Percentiles rank a stretch among this genome's conserved stretches.
These are phyloP conservation scores for Curvularia sp. DNA, from an alignment of 2,329 filamentous ascomycete genomes.

Conservation along the genomic window DNA sequence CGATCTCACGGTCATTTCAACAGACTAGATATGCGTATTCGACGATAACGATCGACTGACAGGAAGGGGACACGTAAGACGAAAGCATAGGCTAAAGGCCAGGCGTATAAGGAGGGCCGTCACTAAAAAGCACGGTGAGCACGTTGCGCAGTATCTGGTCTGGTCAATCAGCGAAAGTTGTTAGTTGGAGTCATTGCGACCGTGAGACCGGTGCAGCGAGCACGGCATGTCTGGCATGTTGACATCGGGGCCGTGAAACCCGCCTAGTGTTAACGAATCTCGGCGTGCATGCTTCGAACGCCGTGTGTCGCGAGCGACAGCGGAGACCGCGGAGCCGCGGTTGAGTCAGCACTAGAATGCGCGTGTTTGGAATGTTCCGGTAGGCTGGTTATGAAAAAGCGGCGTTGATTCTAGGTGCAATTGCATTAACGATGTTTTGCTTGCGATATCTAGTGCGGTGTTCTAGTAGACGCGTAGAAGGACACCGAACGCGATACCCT, in stretches of 20 bases:
- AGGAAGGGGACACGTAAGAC: not conserved
- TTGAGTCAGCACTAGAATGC: not conserved
- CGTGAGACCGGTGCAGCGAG: not conserved
- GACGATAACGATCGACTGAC: not conserved
- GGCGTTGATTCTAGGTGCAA: not conserved
- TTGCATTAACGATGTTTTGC: not conserved
- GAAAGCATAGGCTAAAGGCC: not conserved
- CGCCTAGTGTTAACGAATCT: not conserved
- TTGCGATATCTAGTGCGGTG: not conserved
- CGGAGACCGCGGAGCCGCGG: not conserved
- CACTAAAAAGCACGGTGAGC: not conserved
- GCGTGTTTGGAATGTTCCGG: not conserved
- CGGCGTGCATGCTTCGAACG: not conserved
- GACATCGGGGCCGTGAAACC: not conserved
- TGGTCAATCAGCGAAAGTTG: not conserved
- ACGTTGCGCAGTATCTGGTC: not conserved
- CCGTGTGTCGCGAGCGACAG: not conserved
- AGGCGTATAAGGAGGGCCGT: not conserved
- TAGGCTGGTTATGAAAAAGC: not conserved
- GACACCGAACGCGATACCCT: not conserved
- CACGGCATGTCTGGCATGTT: not conserved
- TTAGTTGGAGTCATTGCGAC: not conserved
- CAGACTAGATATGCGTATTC: not conserved
- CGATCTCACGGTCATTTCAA: constrained; percentile 17
- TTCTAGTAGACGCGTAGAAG: not conserved